A percentile compares a stretch with the other conserved stretches of the same genome.
Evolutionary conservation across 352 stramenopile species (phyloP).

Genomic region (Phytophthora tentaculata): DNA sequence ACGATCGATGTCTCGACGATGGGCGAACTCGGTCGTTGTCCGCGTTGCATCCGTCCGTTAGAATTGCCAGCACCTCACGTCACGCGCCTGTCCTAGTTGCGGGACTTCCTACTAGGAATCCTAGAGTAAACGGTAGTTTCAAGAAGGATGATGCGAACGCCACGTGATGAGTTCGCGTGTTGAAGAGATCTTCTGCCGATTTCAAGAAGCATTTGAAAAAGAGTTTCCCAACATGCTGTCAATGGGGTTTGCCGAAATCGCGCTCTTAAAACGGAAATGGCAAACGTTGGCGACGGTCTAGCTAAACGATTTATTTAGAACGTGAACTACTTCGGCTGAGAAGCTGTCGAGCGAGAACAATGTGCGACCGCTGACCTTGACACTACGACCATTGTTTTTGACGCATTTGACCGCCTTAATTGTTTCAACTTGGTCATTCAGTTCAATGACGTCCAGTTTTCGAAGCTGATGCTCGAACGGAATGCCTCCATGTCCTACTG

Average conservation of each 20-base stretch:
- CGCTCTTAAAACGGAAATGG: constrained; percentile 53
- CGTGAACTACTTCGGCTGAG: constrained; percentile 60
- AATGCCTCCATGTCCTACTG: constrained; percentile 40
- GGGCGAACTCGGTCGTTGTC: background rate
- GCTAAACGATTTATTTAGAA: constrained; percentile 39
- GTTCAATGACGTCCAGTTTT: constrained; percentile 47
- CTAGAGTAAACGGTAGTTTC: constrained; percentile 6
- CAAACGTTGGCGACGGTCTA: constrained; percentile 46
- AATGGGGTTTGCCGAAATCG: constrained; percentile 38
- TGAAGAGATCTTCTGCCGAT: constrained; percentile 1
- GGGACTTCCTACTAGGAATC: background rate
- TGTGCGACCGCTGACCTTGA: constrained; percentile 28
- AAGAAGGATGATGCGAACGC: constrained; percentile 15
- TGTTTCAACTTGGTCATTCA: constrained; percentile 50
- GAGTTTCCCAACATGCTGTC: constrained; percentile 43
- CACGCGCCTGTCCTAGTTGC: constrained; percentile 9
- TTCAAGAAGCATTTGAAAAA: background rate
- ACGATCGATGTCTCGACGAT: constrained; percentile 16
- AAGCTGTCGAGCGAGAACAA: constrained; percentile 54
- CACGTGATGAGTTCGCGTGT: constrained; percentile 5
- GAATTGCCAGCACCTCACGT: background rate
- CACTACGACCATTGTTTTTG: constrained; percentile 34
- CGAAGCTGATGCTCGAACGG: constrained; percentile 56
- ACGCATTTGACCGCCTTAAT: constrained; percentile 49
- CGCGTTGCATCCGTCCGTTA: constrained; percentile 1